Evolutionary conservation across 2,329 filamentous ascomycete genomes (phyloP).

Genomic region (Trichoderma koningii): DNA sequence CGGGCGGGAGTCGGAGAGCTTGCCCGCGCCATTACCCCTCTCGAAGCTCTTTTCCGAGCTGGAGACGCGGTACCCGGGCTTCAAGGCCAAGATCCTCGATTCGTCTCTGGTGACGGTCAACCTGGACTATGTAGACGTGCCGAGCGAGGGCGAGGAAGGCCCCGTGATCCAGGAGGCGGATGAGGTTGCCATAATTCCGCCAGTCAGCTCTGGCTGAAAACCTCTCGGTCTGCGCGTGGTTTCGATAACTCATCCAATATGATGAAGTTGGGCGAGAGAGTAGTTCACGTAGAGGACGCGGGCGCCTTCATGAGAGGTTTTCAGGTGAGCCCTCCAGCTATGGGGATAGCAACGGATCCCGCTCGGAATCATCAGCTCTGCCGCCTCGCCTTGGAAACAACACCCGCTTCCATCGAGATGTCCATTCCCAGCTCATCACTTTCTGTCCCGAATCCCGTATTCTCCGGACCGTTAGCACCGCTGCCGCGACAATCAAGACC

Average conservation of each 20-base stretch:
- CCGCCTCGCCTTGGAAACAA: background rate
- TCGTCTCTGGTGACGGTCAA: slow-evolving; percentile 80
- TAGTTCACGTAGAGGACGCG: background rate
- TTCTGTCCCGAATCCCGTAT: slow-evolving; percentile 32
- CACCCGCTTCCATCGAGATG: slow-evolving; percentile 29
- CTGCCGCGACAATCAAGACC: slow-evolving; percentile 33
- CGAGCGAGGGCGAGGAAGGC: slow-evolving; percentile 42
- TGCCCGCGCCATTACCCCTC: slow-evolving; percentile 67
- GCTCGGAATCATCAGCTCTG: slow-evolving; percentile 35
- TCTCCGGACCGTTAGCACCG: slow-evolving; percentile 27
- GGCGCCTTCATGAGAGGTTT: background rate
- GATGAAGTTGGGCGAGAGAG: background rate
- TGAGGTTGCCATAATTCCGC: slow-evolving; percentile 85
- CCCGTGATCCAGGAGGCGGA: slow-evolving; percentile 69
- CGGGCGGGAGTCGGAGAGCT: slow-evolving; percentile 62
- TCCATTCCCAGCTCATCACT: slow-evolving; percentile 31
- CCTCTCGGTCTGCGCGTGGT: background rate
- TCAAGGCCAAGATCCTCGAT: slow-evolving; percentile 66
- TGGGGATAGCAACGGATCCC: slow-evolving; percentile 37
- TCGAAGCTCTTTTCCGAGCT: slow-evolving; percentile 65
- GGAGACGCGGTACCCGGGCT: slow-evolving; percentile 70
- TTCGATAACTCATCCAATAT: background rate
- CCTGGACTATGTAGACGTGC: slow-evolving; percentile 74
- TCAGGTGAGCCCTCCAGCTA: slow-evolving; percentile 8
- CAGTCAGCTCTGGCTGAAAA: slow-evolving; percentile 77